Evolutionary conservation across 2,329 filamentous ascomycete genomes (phyloP).

Genomic region (Phaeophleospora eucalypticola): DNA sequence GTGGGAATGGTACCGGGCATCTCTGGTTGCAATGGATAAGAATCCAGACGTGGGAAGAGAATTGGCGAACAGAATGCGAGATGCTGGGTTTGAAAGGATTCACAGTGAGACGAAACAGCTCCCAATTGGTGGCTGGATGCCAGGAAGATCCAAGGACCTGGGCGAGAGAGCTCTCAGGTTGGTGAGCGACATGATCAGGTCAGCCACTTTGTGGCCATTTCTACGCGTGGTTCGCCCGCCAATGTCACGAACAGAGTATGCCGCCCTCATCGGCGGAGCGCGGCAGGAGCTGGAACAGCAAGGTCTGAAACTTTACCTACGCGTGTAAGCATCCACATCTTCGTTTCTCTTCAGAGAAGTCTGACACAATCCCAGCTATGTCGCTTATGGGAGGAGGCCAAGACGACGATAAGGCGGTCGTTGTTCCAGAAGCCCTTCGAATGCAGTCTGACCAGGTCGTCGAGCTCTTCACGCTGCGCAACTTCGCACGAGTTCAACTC

Average conservation of each 20-base stretch:
- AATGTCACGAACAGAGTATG: constrained; percentile 14
- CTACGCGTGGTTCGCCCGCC: constrained; percentile 6
- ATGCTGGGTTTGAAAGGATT: constrained; percentile 19
- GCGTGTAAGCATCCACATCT: constrained; percentile 17
- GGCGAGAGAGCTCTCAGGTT: constrained; percentile 9
- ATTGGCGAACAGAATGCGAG: constrained; percentile 17
- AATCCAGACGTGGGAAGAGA: constrained; percentile 20
- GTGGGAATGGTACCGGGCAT: constrained; percentile 22
- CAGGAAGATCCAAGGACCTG: constrained; percentile 4
- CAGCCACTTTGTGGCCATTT: constrained; percentile 19
- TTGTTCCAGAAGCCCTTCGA: no score
- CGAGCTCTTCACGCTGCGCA: no score
- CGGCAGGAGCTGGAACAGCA: constrained; percentile 13
- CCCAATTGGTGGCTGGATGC: constrained; percentile 14
- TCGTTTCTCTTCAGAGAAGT: no score
- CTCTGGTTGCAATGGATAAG: constrained; percentile 19
- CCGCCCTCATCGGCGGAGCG: constrained; percentile 16
- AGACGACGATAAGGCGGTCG: background rate
- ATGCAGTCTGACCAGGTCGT: no score
- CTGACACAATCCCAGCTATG: background rate
- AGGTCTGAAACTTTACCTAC: constrained; percentile 19
- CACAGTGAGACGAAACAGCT: background rate
- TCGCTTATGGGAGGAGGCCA: constrained; percentile 1
- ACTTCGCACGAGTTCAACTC: no score
- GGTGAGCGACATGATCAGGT: constrained; percentile 14